phyloP scores from a whole-genome alignment of 768 basidiomycete species.

The Podaxis sp. region DNA sequence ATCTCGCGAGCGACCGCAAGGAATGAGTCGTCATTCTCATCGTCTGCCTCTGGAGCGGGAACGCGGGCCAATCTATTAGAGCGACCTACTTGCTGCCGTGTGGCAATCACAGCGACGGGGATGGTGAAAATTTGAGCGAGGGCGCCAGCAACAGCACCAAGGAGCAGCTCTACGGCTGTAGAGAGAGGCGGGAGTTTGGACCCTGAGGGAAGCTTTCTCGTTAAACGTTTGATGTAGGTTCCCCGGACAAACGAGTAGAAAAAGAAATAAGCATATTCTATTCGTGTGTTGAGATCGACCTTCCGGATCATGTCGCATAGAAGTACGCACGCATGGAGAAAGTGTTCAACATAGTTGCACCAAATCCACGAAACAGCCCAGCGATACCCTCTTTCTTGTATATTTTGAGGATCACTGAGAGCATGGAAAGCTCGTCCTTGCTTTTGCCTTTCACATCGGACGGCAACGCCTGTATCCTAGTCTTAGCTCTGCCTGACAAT shows the following conservation, averaged over 20 bases:
- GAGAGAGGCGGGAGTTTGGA: constrained; percentile 60
- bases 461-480: constrained; percentile 83
- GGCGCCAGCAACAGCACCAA: constrained; percentile 90
- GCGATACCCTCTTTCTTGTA: constrained; percentile 74
- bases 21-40: constrained; percentile 63
- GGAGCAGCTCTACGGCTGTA: constrained; percentile 74
- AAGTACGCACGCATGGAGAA: constrained; percentile 87
- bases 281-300: neutral
- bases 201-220: constrained; percentile 53
- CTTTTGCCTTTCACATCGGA: constrained; percentile 41
- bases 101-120: constrained; percentile 96
- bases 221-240: constrained; percentile 72
- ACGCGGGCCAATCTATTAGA: constrained; percentile 18
- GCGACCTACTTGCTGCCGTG: constrained; percentile 87
- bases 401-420: constrained; percentile 63
- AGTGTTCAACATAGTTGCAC: constrained; percentile 96
- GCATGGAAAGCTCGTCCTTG: constrained; percentile 53
- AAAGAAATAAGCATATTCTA: constrained; percentile 99
- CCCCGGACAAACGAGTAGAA: constrained; percentile 92
- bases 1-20: constrained; percentile 80
- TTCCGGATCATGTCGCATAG: constrained; percentile 5
- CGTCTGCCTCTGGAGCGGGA: constrained; percentile 16
- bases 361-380: constrained; percentile 89
- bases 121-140: constrained; percentile 98
- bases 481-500: constrained; percentile 68